phyloP scores from a whole-genome alignment of 2,329 filamentous ascomycete genomes.

The Verticillium nubilum region DNA sequence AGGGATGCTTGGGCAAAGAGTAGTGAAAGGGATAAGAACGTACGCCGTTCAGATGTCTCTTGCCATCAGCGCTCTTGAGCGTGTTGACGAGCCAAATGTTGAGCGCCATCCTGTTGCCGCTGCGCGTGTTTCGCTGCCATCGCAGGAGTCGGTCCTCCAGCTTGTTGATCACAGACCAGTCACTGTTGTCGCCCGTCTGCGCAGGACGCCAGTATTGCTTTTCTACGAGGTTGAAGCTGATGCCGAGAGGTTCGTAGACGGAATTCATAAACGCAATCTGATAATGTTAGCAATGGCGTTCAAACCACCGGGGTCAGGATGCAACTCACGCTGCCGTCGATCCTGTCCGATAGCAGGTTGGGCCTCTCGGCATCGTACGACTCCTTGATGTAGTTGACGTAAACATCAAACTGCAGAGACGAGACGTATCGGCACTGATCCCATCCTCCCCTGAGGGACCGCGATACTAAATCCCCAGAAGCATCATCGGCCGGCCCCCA shows the following conservation, averaged over 20 bases:
- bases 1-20: neutral
- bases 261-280: neutral
- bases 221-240: neutral
- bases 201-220: neutral
- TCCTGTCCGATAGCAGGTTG: neutral
- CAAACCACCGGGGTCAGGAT: neutral
- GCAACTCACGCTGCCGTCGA: neutral
- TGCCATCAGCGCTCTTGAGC: neutral
- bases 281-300: neutral
- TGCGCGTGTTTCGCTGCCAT: conserved; percentile 40
- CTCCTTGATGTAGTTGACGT: neutral
- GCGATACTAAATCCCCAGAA: neutral
- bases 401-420: neutral
- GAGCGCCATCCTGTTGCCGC: conserved; percentile 25
- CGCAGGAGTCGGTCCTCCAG: neutral
- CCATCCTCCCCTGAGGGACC: neutral
- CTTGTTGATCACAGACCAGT: neutral
- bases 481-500: neutral
- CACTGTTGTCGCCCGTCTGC: neutral
- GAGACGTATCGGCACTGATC: neutral
- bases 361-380: neutral
- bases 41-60: neutral
- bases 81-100: neutral
- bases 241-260: neutral
- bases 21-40: neutral